A percentile compares a stretch with the other conserved stretches of the same genome.
These are phyloP conservation scores for Euphorbia schlechtendalii DNA, from an alignment of 441 rosid genomes.

Conservation along the genomic window DNA sequence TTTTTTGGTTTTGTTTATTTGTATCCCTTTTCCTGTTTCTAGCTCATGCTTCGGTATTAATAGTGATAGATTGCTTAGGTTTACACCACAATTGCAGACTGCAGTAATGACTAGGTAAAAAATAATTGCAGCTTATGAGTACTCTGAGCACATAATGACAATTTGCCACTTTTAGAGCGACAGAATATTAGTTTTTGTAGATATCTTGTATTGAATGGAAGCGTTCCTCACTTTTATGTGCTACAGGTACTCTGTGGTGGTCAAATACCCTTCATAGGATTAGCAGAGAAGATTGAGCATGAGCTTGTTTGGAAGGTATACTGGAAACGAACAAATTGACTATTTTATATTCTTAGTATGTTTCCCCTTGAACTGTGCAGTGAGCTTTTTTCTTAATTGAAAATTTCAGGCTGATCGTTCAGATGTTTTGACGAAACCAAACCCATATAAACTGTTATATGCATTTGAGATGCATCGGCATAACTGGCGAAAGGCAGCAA, in stretches of 20 bases:
- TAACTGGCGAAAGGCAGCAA: slow-evolving; percentile 93
- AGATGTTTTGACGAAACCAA: slow-evolving; percentile 66
- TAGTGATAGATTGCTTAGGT: not conserved
- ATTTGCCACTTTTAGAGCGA: not conserved
- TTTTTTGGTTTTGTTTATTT: not conserved
- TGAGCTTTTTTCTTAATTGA: slow-evolving; percentile 1
- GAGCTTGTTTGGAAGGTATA: slow-evolving; percentile 98
- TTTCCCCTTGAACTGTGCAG: slow-evolving; percentile 3
- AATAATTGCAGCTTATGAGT: not conserved
- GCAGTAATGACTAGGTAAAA: not conserved
- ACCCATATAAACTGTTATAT: slow-evolving; percentile 87
- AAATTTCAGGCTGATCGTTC: slow-evolving; percentile 77
- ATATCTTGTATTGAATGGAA: not conserved
- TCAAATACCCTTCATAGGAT: slow-evolving; percentile 82
- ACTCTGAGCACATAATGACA: not conserved
- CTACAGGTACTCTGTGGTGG: slow-evolving; percentile 80
- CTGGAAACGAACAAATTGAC: slow-evolving; percentile 17
- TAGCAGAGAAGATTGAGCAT: slow-evolving; percentile 81
- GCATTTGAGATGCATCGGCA: slow-evolving; percentile 92
- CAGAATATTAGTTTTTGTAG: not conserved
- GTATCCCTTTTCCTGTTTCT: not conserved
- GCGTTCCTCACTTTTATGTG: slow-evolving; percentile 12
- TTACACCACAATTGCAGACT: not conserved
- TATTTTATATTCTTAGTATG: slow-evolving; percentile 11
- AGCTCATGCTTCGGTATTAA: not conserved